These are phyloP conservation scores for Floccularia luteovirens DNA, from an alignment of 768 basidiomycete species.

Conservation along the genomic window DNA sequence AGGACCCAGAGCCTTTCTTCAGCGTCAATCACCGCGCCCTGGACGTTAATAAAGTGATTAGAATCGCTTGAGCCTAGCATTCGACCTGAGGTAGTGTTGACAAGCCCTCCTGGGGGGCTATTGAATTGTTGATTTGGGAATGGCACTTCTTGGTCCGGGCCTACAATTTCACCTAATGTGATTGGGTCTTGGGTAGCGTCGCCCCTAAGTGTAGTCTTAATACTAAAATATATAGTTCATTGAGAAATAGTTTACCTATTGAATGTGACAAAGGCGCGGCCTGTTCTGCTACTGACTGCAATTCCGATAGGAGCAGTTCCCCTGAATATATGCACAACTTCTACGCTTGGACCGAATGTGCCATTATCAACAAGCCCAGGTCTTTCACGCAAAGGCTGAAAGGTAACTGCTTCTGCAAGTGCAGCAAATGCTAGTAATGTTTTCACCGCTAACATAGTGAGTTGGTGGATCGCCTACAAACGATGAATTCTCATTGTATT, in stretches of 20 bases:
- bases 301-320: conserved; percentile 18
- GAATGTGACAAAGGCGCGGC: conserved; percentile 8
- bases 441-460: too few relatives aligned
- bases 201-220: conserved; percentile 4
- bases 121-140: conserved; percentile 9
- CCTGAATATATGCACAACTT: conserved; percentile 11
- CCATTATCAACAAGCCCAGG: conserved; percentile 11
- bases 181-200: conserved; percentile 6
- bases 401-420: too few relatives aligned
- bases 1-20: conserved; percentile 10
- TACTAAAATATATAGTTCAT: neutral
- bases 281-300: conserved; percentile 10
- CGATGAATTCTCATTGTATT: too few relatives aligned
- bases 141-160: conserved; percentile 5
- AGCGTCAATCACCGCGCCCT: conserved; percentile 7
- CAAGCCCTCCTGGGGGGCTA: conserved; percentile 8
- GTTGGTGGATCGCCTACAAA: too few relatives aligned
- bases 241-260: conserved; percentile 4
- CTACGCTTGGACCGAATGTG: conserved; percentile 9
- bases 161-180: conserved; percentile 9
- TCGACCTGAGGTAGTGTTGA: conserved; percentile 6
- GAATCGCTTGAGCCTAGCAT: conserved; percentile 8
- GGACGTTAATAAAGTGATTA: conserved; percentile 10
- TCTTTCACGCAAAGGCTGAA: too few relatives aligned
- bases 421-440: too few relatives aligned